Conservation (phyloP, 805 yeast genomes). For the Yamadazyma paraphyllophila region DNA sequence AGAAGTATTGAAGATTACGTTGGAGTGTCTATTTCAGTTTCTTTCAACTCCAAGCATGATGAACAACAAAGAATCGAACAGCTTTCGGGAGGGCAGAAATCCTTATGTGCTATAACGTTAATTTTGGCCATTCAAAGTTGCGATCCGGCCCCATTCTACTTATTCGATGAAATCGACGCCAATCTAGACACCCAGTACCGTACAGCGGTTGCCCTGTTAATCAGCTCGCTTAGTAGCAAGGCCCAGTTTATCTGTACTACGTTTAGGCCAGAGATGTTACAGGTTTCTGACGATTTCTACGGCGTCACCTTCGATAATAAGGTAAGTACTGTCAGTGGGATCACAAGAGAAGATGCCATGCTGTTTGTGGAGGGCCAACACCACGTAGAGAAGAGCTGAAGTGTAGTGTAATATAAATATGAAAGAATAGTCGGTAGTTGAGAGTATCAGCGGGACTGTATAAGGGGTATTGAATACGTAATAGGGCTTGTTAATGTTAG, state of each 20-base stretch:
- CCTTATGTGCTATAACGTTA: conserved; percentile 92
- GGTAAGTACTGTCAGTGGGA: conserved; percentile 73
- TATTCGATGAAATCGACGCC: conserved; percentile 96
- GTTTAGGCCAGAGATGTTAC: conserved; percentile 88
- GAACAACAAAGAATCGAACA: conserved; percentile 89
- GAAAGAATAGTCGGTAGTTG: too few relatives aligned
- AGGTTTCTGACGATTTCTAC: conserved; percentile 80
- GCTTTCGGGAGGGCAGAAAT: conserved; percentile 94
- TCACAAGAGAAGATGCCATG: conserved; percentile 70
- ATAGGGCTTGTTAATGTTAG: not conserved
- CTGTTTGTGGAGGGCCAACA: conserved; percentile 76
- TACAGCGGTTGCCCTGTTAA: conserved; percentile 76
- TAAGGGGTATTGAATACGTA: too few relatives aligned
- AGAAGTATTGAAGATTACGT: conserved; percentile 53
- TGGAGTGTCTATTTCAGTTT: conserved; percentile 85
- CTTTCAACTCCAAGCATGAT: conserved; percentile 81
- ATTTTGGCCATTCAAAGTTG: conserved; percentile 91
- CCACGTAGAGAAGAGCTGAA: not conserved
- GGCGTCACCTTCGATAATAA: conserved; percentile 85
- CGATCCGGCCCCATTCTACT: conserved; percentile 95
- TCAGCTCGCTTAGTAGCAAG: conserved; percentile 56
- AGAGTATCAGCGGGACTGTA: too few relatives aligned
- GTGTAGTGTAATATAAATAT: not conserved
- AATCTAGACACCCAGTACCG: conserved; percentile 91
- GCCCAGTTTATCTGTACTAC: conserved; percentile 97